Conservation (phyloP, 768 basidiomycete species). For the Leccinum fibrillosum region DNA sequence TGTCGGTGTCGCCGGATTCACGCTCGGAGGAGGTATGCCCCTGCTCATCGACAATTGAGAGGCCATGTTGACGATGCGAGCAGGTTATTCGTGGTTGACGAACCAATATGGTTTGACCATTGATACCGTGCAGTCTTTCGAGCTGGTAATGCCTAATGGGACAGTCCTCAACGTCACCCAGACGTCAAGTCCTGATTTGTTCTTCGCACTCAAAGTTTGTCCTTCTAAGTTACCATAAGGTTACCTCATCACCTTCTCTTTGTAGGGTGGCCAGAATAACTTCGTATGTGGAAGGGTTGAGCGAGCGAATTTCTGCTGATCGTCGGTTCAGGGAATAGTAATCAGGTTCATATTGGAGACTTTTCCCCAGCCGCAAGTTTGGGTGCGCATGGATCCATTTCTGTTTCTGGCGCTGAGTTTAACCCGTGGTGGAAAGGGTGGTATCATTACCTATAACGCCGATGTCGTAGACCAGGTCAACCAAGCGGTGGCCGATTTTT, state of each 20-base stretch:
- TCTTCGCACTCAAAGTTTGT: constrained; percentile 27
- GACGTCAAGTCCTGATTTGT: constrained; percentile 35
- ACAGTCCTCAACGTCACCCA: constrained; percentile 34
- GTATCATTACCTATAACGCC: constrained; percentile 33
- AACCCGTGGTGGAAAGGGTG: constrained; percentile 37
- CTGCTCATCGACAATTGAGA: neutral
- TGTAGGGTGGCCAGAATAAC: neutral
- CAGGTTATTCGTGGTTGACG: constrained; percentile 41
- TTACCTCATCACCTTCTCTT: neutral
- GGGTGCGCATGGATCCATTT: neutral
- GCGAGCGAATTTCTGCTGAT: neutral
- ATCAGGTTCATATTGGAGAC: neutral
- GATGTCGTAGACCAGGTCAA: constrained; percentile 1
- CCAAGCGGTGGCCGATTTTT: constrained; percentile 11
- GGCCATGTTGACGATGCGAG: neutral
- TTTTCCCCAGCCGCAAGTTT: neutral
- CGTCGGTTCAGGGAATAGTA: neutral
- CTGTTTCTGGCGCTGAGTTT: neutral
- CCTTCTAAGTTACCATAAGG: neutral
- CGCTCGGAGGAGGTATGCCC: neutral
- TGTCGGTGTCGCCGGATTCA: neutral
- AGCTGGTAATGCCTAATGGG: constrained; percentile 50
- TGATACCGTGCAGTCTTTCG: constrained; percentile 53
- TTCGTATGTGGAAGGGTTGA: neutral
- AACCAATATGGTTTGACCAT: constrained; percentile 58